Conservation (phyloP, 768 basidiomycete genomes). For the Termitomyces eurrhizus region DNA sequence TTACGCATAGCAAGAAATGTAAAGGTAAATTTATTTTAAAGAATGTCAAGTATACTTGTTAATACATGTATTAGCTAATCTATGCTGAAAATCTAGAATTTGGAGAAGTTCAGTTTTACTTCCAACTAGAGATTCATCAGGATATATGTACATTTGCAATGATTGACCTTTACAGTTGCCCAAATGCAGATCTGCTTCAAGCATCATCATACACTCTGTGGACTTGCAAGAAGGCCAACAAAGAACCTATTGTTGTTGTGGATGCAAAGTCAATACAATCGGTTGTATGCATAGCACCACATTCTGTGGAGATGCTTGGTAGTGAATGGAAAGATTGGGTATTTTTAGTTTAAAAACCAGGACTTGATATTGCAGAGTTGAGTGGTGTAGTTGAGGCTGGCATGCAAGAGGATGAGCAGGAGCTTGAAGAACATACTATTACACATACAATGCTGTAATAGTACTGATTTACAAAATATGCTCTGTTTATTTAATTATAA, state of each 20-base stretch:
- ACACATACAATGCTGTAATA: too few relatives aligned
- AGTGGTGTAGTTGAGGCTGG: too few relatives aligned
- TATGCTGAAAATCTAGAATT: background rate
- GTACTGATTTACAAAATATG: too few relatives aligned
- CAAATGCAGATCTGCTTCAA: background rate
- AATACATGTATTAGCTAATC: background rate
- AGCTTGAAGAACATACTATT: too few relatives aligned
- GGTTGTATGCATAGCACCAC: slow-evolving; percentile 1
- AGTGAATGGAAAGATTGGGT: too few relatives aligned
- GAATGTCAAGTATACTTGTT: background rate
- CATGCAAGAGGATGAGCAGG: too few relatives aligned
- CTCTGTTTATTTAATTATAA: too few relatives aligned
- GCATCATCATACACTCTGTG: background rate
- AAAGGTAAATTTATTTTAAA: background rate
- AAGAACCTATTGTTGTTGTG: background rate
- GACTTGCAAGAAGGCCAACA: background rate
- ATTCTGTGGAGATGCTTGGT: background rate
- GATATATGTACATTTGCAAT: background rate
- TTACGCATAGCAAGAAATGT: background rate
- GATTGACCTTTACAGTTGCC: background rate
- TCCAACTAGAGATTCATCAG: background rate
- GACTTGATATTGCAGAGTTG: too few relatives aligned
- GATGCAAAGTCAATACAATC: background rate
- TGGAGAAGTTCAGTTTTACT: background rate
- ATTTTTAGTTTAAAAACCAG: too few relatives aligned